Conservation (phyloP, 768 basidiomycete species). For the Suillus sp. region DNA sequence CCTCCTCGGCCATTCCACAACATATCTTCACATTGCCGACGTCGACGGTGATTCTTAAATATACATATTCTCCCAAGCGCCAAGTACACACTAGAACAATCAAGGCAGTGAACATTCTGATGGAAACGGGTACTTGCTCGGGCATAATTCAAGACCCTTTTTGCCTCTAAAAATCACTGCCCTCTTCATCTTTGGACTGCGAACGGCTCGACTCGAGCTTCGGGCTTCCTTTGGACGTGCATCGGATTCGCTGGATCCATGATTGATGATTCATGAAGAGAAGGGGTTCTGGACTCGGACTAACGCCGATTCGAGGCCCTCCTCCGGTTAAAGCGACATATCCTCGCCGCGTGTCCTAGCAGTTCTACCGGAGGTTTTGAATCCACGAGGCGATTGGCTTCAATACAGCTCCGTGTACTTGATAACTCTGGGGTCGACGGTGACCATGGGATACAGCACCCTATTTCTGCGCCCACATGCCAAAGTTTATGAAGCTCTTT, state of each 20-base stretch:
- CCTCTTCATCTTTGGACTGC: conserved; percentile 12
- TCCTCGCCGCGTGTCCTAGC: background rate
- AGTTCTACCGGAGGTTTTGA: background rate
- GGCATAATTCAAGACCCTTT: conserved; percentile 12
- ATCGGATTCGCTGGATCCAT: conserved; percentile 9
- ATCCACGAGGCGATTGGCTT: background rate
- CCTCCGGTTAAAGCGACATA: background rate
- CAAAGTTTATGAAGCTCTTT: background rate
- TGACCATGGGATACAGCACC: background rate
- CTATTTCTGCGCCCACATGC: background rate
- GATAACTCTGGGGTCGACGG: background rate
- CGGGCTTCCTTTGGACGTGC: conserved; percentile 5
- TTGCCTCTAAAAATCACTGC: conserved; percentile 10
- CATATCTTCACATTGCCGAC: conserved; percentile 7
- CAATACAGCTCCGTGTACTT: background rate
- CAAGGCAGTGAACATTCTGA: conserved; percentile 34
- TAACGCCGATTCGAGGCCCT: background rate
- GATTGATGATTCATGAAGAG: conserved; percentile 1
- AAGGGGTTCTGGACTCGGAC: background rate
- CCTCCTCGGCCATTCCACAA: background rate
- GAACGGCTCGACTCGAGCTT: background rate
- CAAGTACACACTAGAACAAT: conserved; percentile 19
- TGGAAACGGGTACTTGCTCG: conserved; percentile 27
- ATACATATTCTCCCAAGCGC: conserved; percentile 4
- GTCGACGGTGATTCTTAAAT: conserved; percentile 13